Percentiles rank a stretch among this genome's conserved stretches.
Conservation (phyloP, 352 stramenopile species). For the Phytophthora cryptogea region DNA sequence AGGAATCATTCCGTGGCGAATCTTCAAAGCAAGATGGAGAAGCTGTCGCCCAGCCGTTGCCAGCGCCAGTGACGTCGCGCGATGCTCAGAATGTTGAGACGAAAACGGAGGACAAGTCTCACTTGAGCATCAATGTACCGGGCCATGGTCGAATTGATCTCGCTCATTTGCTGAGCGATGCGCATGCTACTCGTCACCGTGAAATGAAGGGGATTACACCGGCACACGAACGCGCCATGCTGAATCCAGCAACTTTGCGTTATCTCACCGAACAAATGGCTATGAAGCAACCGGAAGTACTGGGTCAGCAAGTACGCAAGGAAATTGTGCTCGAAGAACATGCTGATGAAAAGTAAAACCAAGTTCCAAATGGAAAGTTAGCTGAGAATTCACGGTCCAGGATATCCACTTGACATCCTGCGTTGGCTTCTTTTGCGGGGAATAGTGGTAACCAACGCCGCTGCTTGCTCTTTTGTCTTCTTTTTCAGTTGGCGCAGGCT, state of each 20-base stretch:
- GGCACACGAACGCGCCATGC: slow-evolving; percentile 40
- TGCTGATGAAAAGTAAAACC: slow-evolving; percentile 44
- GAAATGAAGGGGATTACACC: slow-evolving; percentile 38
- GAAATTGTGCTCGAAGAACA: slow-evolving; percentile 49
- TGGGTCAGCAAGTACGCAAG: slow-evolving; percentile 18
- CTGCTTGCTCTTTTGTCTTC: slow-evolving; percentile 22
- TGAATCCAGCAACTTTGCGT: slow-evolving; percentile 59
- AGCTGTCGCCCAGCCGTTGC: slow-evolving; percentile 11
- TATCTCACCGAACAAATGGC: slow-evolving; percentile 63
- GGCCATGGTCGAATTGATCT: slow-evolving; percentile 54
- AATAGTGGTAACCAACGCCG: not conserved
- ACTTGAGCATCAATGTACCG: slow-evolving; percentile 44
- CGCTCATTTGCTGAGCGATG: slow-evolving; percentile 53
- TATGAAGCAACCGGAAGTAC: slow-evolving; percentile 41
- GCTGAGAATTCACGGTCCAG: not conserved
- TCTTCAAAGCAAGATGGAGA: slow-evolving; percentile 16
- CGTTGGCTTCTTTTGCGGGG: slow-evolving; percentile 5
- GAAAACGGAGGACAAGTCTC: slow-evolving; percentile 24
- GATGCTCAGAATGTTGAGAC: slow-evolving; percentile 8
- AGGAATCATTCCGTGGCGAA: slow-evolving; percentile 6
- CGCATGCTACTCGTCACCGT: slow-evolving; percentile 47
- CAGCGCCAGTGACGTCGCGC: slow-evolving; percentile 23
- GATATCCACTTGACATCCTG: not conserved
- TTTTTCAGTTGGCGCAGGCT: slow-evolving; percentile 48
- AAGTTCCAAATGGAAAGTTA: not conserved